These are phyloP conservation scores for Fusarium tjaetaba DNA, from an alignment of 2,329 filamentous ascomycete genomes.

Conservation along the genomic window DNA sequence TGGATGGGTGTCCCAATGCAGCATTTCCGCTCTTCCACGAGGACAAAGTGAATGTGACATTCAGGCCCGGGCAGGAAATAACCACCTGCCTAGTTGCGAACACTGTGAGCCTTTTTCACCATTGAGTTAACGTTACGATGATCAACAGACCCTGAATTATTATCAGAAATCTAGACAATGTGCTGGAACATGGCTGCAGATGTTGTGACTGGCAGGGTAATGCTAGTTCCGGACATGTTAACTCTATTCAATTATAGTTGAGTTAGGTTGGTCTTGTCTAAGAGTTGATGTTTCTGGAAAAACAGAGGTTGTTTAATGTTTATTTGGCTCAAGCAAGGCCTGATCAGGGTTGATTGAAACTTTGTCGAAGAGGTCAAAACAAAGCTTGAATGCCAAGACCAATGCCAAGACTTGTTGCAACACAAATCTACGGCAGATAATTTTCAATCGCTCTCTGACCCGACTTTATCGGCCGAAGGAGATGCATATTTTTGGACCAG, in stretches of 20 bases:
- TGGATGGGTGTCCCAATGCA: not conserved
- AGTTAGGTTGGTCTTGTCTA: not conserved
- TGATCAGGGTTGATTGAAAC: conserved; percentile 11
- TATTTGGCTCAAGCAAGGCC: not conserved
- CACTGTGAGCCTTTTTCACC: not conserved
- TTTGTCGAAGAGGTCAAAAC: conserved; percentile 34
- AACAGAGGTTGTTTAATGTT: not conserved
- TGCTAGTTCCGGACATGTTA: not conserved
- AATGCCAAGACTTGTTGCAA: conserved; percentile 32
- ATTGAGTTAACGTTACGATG: not conserved
- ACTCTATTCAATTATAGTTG: not conserved
- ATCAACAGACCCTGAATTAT: not conserved
- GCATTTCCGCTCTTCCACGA: not conserved
- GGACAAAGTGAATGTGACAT: not conserved
- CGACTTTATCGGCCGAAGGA: conserved; percentile 33
- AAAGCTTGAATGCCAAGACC: conserved; percentile 40
- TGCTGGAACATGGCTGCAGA: not conserved
- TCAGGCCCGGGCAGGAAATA: not conserved
- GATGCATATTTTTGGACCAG: not conserved
- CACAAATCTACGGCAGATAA: conserved; percentile 13
- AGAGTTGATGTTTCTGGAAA: not conserved
- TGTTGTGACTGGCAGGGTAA: not conserved
- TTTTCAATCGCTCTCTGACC: conserved; percentile 4
- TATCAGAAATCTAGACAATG: not conserved
- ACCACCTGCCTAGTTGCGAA: not conserved